These are phyloP conservation scores for Tylopilus plumbeoviolaceoides DNA, from an alignment of 768 basidiomycete species.

Conservation along the genomic window DNA sequence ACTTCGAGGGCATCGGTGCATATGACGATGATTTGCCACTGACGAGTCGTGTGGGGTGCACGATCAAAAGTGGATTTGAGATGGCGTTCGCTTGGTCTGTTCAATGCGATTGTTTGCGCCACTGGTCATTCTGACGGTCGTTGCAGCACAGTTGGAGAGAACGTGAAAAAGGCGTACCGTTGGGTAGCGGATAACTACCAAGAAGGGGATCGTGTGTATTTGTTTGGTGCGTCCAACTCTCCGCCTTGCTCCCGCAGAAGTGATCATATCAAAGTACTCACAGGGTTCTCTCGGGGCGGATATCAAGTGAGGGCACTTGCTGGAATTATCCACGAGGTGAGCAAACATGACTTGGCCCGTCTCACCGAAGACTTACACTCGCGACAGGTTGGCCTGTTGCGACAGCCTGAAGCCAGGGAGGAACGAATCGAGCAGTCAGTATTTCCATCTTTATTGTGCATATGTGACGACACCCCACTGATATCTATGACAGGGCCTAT, in stretches of 20 bases:
- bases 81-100: conserved; percentile 5
- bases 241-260: background rate
- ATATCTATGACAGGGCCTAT: background rate
- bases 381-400: background rate
- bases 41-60: background rate
- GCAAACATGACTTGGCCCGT: no score
- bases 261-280: background rate
- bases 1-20: conserved; percentile 18
- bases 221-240: conserved; percentile 31
- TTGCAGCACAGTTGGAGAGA: conserved; percentile 5
- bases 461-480: background rate
- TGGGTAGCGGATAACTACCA: conserved; percentile 1
- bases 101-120: background rate
- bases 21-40: background rate
- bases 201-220: conserved; percentile 26
- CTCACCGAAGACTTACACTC: background rate
- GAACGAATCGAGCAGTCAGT: background rate
- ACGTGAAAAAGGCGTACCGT: background rate
- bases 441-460: background rate
- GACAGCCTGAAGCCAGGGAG: background rate
- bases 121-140: background rate
- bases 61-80: background rate
- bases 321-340: conserved; percentile 35
- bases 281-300: conserved; percentile 42
- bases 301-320: conserved; percentile 38